Evolutionary conservation across 2,329 filamentous ascomycete species (phyloP).

Genomic region (Eutypella sp.): DNA sequence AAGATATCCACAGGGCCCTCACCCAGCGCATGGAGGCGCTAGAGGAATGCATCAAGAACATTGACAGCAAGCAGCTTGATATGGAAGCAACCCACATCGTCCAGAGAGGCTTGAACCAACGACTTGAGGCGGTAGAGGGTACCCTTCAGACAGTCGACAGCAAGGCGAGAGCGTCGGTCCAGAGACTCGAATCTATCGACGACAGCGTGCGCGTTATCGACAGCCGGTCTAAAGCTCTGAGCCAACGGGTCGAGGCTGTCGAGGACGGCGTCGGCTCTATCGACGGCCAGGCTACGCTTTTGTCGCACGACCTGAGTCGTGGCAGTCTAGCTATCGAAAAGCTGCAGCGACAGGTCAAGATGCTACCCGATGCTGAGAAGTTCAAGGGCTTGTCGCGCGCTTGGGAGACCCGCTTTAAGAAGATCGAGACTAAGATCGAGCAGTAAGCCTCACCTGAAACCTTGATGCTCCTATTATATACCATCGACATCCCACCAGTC

Average conservation of each 20-base stretch:
- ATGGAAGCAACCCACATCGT: slow-evolving; percentile 19
- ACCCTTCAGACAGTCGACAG: slow-evolving; percentile 12
- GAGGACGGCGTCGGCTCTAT: slow-evolving; percentile 17
- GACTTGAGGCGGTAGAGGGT: slow-evolving; percentile 18
- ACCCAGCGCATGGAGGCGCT: slow-evolving; percentile 19
- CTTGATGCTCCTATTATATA: neutral
- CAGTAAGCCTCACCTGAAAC: slow-evolving; percentile 18
- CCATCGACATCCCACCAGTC: no score
- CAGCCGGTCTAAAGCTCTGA: slow-evolving; percentile 18
- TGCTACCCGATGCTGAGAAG: slow-evolving; percentile 18
- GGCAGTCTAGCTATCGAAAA: slow-evolving; percentile 19
- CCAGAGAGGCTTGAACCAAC: slow-evolving; percentile 15
- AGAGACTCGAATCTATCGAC: slow-evolving; percentile 21
- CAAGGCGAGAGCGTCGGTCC: slow-evolving; percentile 14
- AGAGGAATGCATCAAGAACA: slow-evolving; percentile 17
- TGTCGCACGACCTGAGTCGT: slow-evolving; percentile 21
- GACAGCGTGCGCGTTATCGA: slow-evolving; percentile 22
- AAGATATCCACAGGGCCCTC: slow-evolving; percentile 15
- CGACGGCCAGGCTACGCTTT: slow-evolving; percentile 19
- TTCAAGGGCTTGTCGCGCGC: slow-evolving; percentile 17
- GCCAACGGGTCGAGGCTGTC: slow-evolving; percentile 20
- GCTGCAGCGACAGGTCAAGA: slow-evolving; percentile 19
- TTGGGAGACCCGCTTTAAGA: slow-evolving; percentile 19
- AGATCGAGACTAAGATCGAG: slow-evolving; percentile 18
- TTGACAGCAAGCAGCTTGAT: slow-evolving; percentile 23